Base-by-base conservation (phyloP, 441 rosid species). In the Mallotus japonicus region DNA sequence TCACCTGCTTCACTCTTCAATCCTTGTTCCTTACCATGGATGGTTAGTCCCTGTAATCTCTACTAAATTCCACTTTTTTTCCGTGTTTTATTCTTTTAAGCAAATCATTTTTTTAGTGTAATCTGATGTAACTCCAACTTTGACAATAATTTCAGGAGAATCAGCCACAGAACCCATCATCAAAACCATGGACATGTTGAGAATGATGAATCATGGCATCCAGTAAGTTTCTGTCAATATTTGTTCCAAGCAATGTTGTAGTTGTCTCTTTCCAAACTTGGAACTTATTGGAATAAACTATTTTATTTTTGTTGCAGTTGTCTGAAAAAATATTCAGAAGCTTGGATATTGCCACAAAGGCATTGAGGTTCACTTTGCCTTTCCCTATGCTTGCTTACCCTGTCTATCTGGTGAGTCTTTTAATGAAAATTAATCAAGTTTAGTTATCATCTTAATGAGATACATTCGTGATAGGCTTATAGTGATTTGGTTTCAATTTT, bases 171-270 rank as follows among this genome's bases (percentile, higher is more conserved):
- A 74, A 92, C 96, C 74, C 98, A 93, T 72, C 97, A 93, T 82
- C 96, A 92, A 81, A 92, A 92, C 85, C 96, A 93, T 71, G 97
- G 98, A 13, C 98, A 93, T 76, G 95, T 86, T n/a, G 97, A 93
- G 82, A 92, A 93, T 68, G 97, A 93, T 34, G 98, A 93, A 82
- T 92, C 97, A n/a, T 93, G 98, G 97, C 97, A 88, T 62, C 98
- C 96, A 73, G 98, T 93, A 72, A 73, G 86, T 80, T 49, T 34
- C 22, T 14, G 34, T 32, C 22, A 7, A 40, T 65, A 22, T 53
- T 68, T 67, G 17, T 60, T 17, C 20, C 40, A 59, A 28, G 50
- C 44, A 32, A n/a, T 37, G 40, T 42, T 34, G n/a, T 8, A 0
- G 12, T 37, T 70, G 44, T 51, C 49, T 53, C 1, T 34, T 11